phyloP scores from a whole-genome alignment of 2,329 filamentous ascomycete genomes.

The Colletotrichum chrysophilum region DNA sequence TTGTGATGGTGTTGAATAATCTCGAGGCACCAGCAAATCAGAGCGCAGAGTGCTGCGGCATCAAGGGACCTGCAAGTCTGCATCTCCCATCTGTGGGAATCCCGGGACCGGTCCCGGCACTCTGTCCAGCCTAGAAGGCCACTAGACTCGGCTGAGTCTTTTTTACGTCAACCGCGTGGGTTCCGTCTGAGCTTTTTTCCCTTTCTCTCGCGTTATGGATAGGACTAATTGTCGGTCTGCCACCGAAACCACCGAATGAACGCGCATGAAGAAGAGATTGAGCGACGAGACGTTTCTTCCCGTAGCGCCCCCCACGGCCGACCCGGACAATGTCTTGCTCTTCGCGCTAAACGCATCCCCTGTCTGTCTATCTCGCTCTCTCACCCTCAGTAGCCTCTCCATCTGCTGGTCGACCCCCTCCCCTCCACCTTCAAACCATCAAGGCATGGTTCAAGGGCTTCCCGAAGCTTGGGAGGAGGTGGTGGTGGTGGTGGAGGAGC shows the following conservation, averaged over 20 bases:
- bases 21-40: conserved; percentile 13
- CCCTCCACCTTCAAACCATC: not conserved
- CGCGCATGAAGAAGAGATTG: conserved; percentile 2
- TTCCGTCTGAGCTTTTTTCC: conserved; percentile 7
- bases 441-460: not conserved
- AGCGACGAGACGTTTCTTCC: not conserved
- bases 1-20: conserved; percentile 18
- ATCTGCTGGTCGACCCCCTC: not conserved
- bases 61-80: not conserved
- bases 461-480: not conserved
- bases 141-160: conserved; percentile 7
- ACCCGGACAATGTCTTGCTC: conserved; percentile 12
- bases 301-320: conserved; percentile 16
- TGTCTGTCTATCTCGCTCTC: not conserved
- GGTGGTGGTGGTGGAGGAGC: not conserved
- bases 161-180: conserved; percentile 21
- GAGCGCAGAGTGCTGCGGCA: not conserved
- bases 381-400: not conserved
- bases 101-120: conserved; percentile 19
- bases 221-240: conserved; percentile 15
- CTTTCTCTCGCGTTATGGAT: not conserved
- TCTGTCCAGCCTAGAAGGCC: conserved; percentile 10
- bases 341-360: conserved; percentile 5
- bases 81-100: not conserved
- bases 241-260: conserved; percentile 11